Evolutionary conservation across 2,329 filamentous ascomycete species (phyloP).

Genomic region (Cladosporium colombiae): DNA sequence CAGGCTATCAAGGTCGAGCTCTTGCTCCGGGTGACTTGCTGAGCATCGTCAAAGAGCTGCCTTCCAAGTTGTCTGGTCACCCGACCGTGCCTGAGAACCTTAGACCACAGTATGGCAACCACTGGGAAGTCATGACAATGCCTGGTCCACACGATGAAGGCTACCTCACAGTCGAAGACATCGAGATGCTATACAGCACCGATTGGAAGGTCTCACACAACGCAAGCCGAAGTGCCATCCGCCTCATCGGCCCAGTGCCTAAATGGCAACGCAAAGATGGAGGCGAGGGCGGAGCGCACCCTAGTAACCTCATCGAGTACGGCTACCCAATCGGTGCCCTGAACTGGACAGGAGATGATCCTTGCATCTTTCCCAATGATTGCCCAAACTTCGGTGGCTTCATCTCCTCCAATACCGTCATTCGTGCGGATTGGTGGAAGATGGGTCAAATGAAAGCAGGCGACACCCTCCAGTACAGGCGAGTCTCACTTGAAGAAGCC

Average conservation of each 20-base stretch:
- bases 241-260: constrained; percentile 59
- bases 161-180: constrained; percentile 53
- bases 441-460: constrained; percentile 63
- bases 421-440: constrained; percentile 62
- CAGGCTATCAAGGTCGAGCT: constrained; percentile 60
- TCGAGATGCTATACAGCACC: constrained; percentile 59
- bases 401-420: constrained; percentile 56
- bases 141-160: constrained; percentile 59
- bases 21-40: constrained; percentile 58
- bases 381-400: constrained; percentile 64
- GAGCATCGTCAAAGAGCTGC: constrained; percentile 44
- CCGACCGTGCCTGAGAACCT: constrained; percentile 47
- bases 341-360: constrained; percentile 64
- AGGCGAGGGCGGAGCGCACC: constrained; percentile 65
- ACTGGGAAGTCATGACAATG: constrained; percentile 58
- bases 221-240: constrained; percentile 60
- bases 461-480: constrained; percentile 54
- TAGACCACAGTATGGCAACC: constrained; percentile 50
- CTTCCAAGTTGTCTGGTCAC: constrained; percentile 35
- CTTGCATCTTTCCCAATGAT: constrained; percentile 61
- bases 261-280: constrained; percentile 61
- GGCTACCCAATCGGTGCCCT: constrained; percentile 60
- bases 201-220: constrained; percentile 65
- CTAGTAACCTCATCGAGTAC: constrained; percentile 54
- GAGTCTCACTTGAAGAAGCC: constrained; percentile 55